phyloP scores from a whole-genome alignment of 371 early-diverging fungal species.

The Cladochytrium tenue region DNA sequence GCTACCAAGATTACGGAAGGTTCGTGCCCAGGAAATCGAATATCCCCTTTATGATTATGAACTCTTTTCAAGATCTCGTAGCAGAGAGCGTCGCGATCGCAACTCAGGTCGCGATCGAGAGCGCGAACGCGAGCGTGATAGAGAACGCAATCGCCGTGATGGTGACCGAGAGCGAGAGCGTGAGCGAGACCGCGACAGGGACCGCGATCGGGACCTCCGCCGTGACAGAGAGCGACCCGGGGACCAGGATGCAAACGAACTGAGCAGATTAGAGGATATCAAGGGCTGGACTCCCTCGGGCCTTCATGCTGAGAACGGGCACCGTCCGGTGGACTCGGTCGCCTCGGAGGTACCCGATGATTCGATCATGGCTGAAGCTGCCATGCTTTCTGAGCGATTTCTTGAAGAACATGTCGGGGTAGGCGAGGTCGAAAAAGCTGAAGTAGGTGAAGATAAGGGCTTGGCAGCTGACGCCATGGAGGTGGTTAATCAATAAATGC shows the following conservation, averaged over 20 bases:
- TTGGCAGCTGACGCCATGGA: neutral
- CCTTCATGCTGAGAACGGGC: too few species aligned
- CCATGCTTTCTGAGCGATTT: neutral
- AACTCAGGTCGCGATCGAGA: constrained; percentile 28
- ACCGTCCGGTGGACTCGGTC: constrained; percentile 10
- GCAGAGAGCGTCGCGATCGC: constrained; percentile 3
- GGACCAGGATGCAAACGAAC: constrained; percentile 21
- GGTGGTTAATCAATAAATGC: too few species aligned
- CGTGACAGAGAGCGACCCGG: constrained; percentile 29
- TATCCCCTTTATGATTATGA: too few species aligned
- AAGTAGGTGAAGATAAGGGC: neutral
- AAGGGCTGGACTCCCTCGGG: too few species aligned
- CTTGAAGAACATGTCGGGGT: neutral
- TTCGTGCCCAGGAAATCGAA: too few species aligned
- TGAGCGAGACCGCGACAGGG: constrained; percentile 37
- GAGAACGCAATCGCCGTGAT: neutral
- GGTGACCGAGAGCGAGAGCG: constrained; percentile 23
- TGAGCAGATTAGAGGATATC: too few species aligned
- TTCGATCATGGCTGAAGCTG: neutral
- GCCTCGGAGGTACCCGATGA: neutral
- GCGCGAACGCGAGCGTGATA: constrained; percentile 25
- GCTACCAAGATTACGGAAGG: neutral
- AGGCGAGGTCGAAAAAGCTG: neutral
- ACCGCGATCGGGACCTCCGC: constrained; percentile 26
- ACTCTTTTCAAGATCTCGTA: neutral